Evolutionary conservation across 345 rosid genomes (phyloP), one percentile per base, ranked within the genome.

Genomic region (Citrus hindsii): DNA sequence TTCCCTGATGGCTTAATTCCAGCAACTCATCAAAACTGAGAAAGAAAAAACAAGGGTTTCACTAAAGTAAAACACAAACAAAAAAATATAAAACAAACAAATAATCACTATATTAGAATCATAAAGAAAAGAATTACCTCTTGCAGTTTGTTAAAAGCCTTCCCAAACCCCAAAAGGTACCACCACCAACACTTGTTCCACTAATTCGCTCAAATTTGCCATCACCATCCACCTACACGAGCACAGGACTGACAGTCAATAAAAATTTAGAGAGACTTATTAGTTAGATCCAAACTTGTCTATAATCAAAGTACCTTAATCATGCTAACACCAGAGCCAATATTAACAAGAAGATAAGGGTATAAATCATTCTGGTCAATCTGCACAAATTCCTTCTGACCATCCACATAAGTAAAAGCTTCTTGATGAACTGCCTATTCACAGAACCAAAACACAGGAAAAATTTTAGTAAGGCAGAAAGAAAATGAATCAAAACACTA

Each of bases 271-370:
- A 73, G 67, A 74, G 60, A 30, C 4, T 61, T 0, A 5, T 59
- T 46, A 21, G 27, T 67, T 35, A 60, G 67, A 67, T 60, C 62
- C 30, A 25, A 13, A 75, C 66, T 72, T 40, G 51, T 27, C 33
- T 1, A 64, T 68, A 70, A 74, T 14, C 51, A 78, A 22, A 80
- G 69, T 82, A 93, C 98, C 98, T 94, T 94, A 79, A 94, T 94
- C 94, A 94, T 92, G 92, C 98, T 88, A 81, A 94, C 97, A 60
- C 98, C 98, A 77, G 98, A 94, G 16, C 98, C 98, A 14, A 94
- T 92, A 75, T 94, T 94, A 79, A 94, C 95, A 74, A 94, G 98
- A 76, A 94, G 95, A 79, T 91, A 94, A 19, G 97, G 98, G 83
- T 81, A 93, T 74, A 95, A 74, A 86, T 95, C 91, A 75, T 91